phyloP scores from a whole-genome alignment of 495 filamentous ascomycete species.

The Sordaria brevicollis region DNA sequence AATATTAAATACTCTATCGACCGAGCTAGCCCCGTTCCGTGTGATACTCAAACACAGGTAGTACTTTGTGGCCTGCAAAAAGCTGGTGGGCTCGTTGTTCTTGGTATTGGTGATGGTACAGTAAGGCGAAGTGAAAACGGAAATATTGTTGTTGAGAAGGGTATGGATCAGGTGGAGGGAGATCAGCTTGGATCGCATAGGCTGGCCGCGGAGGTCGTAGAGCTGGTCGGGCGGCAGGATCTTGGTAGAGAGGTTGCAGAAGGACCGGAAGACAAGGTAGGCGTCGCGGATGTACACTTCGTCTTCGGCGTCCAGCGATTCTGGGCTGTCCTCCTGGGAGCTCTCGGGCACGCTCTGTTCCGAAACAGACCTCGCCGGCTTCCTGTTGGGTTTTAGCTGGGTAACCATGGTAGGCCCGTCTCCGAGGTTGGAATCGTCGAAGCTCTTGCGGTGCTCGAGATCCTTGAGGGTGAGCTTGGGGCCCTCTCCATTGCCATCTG shows the following conservation, averaged over 20 bases:
- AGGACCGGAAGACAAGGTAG: conserved; percentile 91
- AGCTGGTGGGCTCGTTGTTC: conserved; percentile 73
- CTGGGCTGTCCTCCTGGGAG: conserved; percentile 42
- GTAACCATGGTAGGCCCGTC: conserved; percentile 94
- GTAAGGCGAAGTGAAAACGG: conserved; percentile 77
- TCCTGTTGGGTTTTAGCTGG: conserved; percentile 52
- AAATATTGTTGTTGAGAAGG: conserved; percentile 80
- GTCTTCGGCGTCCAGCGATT: conserved; percentile 75
- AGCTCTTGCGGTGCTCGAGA: conserved; percentile 85
- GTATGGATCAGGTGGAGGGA: conserved; percentile 92
- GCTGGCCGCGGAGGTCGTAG: conserved; percentile 81
- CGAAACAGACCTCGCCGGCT: conserved; percentile 47
- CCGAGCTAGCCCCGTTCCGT: conserved; percentile 87
- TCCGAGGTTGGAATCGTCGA: conserved; percentile 81
- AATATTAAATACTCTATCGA: conserved; percentile 85
- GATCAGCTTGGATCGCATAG: conserved; percentile 94
- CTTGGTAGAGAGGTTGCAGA: conserved; percentile 96
- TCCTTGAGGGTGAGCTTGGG: conserved; percentile 88
- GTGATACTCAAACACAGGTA: conserved; percentile 91
- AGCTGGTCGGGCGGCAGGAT: conserved; percentile 78
- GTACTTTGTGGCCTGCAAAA: conserved; percentile 92
- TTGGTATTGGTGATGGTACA: conserved; percentile 83
- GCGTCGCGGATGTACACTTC: conserved; percentile 95
- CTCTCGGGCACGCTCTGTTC: conserved; percentile 39
- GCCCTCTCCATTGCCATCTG: conserved; percentile 27